Evolutionary conservation across 2,329 filamentous ascomycete species (phyloP).

Genomic region (Stemphylium lycopersici): DNA sequence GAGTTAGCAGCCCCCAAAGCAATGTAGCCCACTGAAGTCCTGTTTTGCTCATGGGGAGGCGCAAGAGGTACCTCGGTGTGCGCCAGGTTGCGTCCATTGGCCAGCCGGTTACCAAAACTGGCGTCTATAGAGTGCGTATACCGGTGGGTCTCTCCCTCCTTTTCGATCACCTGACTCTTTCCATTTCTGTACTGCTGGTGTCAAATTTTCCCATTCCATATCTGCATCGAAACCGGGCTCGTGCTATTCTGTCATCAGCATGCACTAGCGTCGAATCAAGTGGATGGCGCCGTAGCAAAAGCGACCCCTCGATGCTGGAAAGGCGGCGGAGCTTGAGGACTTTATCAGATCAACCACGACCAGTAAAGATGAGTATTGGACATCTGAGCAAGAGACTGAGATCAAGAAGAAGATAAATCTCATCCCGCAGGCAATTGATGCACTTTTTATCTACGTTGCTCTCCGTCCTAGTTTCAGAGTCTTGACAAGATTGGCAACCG

Average conservation of each 20-base stretch:
- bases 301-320: constrained; percentile 4
- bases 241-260: background rate
- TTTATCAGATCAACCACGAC: background rate
- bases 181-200: too few relatives aligned
- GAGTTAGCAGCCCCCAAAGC: background rate
- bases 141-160: background rate
- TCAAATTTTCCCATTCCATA: background rate
- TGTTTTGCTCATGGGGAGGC: background rate
- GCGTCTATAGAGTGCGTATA: background rate
- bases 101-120: constrained; percentile 11
- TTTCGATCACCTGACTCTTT: too few relatives aligned
- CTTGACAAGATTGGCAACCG: too few relatives aligned
- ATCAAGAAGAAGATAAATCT: too few relatives aligned
- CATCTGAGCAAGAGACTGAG: too few relatives aligned
- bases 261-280: constrained; percentile 13
- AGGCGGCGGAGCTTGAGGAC: too few relatives aligned
- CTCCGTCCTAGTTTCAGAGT: too few relatives aligned
- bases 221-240: background rate
- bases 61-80: constrained; percentile 3
- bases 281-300: constrained; percentile 1
- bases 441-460: too few relatives aligned
- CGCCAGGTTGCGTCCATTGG: constrained; percentile 10
- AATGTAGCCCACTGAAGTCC: background rate
- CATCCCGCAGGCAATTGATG: too few relatives aligned
- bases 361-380: too few relatives aligned